These are phyloP conservation scores for Ploettnerulaceae sp. DNA, from an alignment of 2,329 filamentous ascomycete genomes.

Conservation along the genomic window DNA sequence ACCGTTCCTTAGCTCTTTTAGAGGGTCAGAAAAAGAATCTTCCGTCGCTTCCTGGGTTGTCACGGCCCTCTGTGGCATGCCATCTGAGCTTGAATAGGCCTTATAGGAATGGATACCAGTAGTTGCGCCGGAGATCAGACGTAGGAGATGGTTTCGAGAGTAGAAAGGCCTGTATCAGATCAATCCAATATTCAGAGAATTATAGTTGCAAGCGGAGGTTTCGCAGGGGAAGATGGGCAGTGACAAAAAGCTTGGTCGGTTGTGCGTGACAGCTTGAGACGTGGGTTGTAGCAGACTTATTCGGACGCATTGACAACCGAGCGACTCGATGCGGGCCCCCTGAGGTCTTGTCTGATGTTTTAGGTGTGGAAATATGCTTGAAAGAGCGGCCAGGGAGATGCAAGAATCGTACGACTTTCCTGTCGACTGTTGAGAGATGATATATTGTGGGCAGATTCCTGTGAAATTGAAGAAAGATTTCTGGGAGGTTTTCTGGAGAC, in stretches of 20 bases:
- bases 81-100: slow-evolving; percentile 27
- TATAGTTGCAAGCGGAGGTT: slow-evolving; percentile 20
- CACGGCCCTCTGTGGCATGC: slow-evolving; percentile 32
- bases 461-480: neutral
- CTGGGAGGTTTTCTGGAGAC: neutral
- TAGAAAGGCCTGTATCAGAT: slow-evolving; percentile 24
- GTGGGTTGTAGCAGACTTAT: slow-evolving; percentile 20
- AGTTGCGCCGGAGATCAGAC: slow-evolving; percentile 40
- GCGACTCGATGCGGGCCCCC: slow-evolving; percentile 8
- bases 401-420: slow-evolving; percentile 20
- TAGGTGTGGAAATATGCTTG: slow-evolving; percentile 4
- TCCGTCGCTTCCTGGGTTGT: slow-evolving; percentile 15
- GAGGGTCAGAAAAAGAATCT: neutral
- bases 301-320: slow-evolving; percentile 21
- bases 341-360: slow-evolving; percentile 20
- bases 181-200: slow-evolving; percentile 19
- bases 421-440: slow-evolving; percentile 6
- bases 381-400: slow-evolving; percentile 1
- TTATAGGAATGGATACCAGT: slow-evolving; percentile 12
- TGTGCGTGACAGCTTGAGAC: slow-evolving; percentile 22
- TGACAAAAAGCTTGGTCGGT: slow-evolving; percentile 23
- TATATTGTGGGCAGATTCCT: slow-evolving; percentile 17
- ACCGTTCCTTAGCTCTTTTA: slow-evolving; percentile 11
- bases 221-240: slow-evolving; percentile 15
- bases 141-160: slow-evolving; percentile 43